Base-by-base conservation (phyloP, 176 grass and related monocot genomes). In the Aegilops tauschii region DNA sequence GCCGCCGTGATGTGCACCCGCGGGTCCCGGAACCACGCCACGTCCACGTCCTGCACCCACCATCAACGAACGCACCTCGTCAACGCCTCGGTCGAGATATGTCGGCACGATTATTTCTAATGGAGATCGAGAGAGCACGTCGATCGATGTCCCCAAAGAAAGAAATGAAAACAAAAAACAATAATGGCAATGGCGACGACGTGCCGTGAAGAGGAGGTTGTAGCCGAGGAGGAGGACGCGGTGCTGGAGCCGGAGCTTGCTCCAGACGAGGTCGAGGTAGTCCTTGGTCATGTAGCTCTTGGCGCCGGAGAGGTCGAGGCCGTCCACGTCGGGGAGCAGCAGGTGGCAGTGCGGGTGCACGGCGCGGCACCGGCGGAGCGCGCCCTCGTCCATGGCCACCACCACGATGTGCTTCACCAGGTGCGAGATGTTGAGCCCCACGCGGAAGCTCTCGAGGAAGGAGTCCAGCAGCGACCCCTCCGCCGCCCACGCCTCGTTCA, bases 1-100 rank as follows among this genome's bases (percentile, higher is more conserved):
- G 88, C 90, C 34, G 76, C 5, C 39, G 92, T 92, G 78, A 98
- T 88, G 86, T 95, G 81, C 81, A 89, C 91, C 40, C 95, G 61
- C 29, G 96, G 96, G 76, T 95, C 91, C 71, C 96, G 78, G 80
- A 98, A 88, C 96, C 96, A 98, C 39, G 90, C 81, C 17, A 95
- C 20, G 37, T 95, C 90, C 10, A 90, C 80, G 62, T 95, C 90
- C 93, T 94, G 92, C 64, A 16, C 9, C 56, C 17, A 8, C 27
- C 23, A 81, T 2, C 4, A 42, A 30, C 1, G 29, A 2, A 5
- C 9, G 29, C 11, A n/a, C 27, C 0, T 28, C 45, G 31, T 75
- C 37, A 84, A 78, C 52, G 73, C 81, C 52, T 82, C 71, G 10
- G 42, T 44, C 3, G 44, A 69, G 12, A 8, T n/a, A 56, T 6